phyloP scores from a whole-genome alignment of 2,329 filamentous ascomycete species.

The Curvularia verruculosa region DNA sequence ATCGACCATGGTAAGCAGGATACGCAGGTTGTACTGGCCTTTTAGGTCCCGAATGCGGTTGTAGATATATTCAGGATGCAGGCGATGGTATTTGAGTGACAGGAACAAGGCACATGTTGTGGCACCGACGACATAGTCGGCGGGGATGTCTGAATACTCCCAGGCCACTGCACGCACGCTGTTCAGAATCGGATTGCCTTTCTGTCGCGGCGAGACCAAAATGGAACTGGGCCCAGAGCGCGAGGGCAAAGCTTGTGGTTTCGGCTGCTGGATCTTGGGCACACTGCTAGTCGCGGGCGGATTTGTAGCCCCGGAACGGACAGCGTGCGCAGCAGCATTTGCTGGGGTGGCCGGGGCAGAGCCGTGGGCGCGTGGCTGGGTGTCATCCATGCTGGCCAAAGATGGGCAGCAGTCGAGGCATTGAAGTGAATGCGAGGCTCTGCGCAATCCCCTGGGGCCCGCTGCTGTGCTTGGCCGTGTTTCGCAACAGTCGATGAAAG shows the following conservation, averaged over 20 bases:
- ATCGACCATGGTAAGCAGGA: constrained; percentile 90
- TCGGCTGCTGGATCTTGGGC: constrained; percentile 76
- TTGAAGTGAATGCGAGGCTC: neutral
- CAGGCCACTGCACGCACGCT: constrained; percentile 82
- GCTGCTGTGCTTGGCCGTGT: constrained; percentile 1
- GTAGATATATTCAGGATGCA: constrained; percentile 98
- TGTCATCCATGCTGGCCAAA: constrained; percentile 43
- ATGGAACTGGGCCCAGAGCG: constrained; percentile 74
- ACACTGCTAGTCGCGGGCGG: constrained; percentile 23
- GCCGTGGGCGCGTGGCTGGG: constrained; percentile 21
- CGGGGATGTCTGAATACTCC: constrained; percentile 97
- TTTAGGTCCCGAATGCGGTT: constrained; percentile 84
- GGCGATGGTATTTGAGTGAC: constrained; percentile 93
- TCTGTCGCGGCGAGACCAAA: constrained; percentile 88
- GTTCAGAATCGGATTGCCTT: constrained; percentile 90
- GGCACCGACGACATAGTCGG: constrained; percentile 85
- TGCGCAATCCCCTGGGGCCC: neutral
- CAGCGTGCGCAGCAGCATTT: constrained; percentile 10
- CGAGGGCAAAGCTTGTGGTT: constrained; percentile 79
- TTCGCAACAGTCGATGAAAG: neutral
- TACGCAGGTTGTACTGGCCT: constrained; percentile 83
- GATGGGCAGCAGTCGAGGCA: constrained; percentile 1
- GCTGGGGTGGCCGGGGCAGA: constrained; percentile 9
- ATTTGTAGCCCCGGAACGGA: constrained; percentile 9
- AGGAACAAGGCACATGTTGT: constrained; percentile 93